These are phyloP conservation scores for Penicillium polonicum DNA, from an alignment of 2,329 filamentous ascomycete genomes.

Conservation along the genomic window DNA sequence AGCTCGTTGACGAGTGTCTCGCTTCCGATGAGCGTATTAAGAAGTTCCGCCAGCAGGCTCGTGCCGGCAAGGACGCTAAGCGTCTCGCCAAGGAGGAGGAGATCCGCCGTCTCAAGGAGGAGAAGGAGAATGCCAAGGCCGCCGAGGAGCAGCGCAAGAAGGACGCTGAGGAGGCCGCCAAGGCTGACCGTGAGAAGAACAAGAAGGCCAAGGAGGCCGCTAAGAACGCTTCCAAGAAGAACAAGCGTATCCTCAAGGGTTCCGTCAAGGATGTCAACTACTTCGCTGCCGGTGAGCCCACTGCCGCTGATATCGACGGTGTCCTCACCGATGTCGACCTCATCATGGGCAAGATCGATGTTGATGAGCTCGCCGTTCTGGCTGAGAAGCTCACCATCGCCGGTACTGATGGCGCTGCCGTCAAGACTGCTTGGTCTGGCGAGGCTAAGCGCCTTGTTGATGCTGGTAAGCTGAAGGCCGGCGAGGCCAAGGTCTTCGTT, in stretches of 20 bases:
- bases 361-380: conserved; percentile 83
- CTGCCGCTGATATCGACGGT: conserved; percentile 74
- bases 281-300: conserved; percentile 72
- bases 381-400: conserved; percentile 75
- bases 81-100: conserved; percentile 85
- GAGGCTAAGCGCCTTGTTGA: conserved; percentile 76
- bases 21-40: conserved; percentile 93
- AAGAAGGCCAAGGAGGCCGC: conserved; percentile 99
- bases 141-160: conserved; percentile 76
- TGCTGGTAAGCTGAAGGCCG: conserved; percentile 82
- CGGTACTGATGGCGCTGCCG: conserved; percentile 75
- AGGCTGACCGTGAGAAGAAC: conserved; percentile 73
- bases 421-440: conserved; percentile 77
- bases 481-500: conserved; percentile 65
- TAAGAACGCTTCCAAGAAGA: conserved; percentile 99
- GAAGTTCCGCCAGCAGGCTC: conserved; percentile 89
- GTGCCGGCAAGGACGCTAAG: conserved; percentile 95
- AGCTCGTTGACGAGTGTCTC: conserved; percentile 82
- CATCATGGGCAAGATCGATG: conserved; percentile 82
- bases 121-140: conserved; percentile 77
- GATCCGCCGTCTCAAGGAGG: conserved; percentile 81
- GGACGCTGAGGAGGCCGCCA: conserved; percentile 83
- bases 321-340: conserved; percentile 84
- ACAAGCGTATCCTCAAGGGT: conserved; percentile 93
- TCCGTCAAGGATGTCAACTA: conserved; percentile 98